These are phyloP conservation scores for Dalbergia cochinchinensis DNA, from an alignment of 306 rosid genomes.

Conservation along the genomic window DNA sequence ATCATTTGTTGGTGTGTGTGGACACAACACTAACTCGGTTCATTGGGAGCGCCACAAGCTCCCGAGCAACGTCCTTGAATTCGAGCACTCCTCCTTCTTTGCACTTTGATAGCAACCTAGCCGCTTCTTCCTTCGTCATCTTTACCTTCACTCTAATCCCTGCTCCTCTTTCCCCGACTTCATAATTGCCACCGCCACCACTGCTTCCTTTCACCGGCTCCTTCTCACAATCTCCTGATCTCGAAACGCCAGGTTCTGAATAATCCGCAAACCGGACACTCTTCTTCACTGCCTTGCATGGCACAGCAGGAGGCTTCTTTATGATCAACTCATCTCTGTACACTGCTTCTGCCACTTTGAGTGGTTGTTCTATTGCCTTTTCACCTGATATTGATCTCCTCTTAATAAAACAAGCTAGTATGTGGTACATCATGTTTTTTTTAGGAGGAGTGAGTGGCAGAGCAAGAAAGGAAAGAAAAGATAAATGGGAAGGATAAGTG, in stretches of 20 bases:
- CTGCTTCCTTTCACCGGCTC: neutral
- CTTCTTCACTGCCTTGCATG: conserved; percentile 39
- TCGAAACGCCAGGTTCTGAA: conserved; percentile 43
- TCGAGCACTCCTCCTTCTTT: conserved; percentile 67
- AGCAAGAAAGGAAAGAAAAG: neutral
- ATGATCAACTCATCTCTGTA: conserved; percentile 62
- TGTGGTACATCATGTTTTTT: conserved; percentile 45
- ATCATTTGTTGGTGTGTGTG: neutral
- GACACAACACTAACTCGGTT: conserved; percentile 46
- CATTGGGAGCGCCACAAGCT: conserved; percentile 49
- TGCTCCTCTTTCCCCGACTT: neutral
- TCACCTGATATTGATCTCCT: neutral
- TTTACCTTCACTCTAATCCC: conserved; percentile 66
- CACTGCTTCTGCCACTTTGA: conserved; percentile 29
- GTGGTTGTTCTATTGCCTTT: conserved; percentile 15
- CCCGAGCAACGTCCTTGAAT: conserved; percentile 60
- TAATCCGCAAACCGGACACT: conserved; percentile 42
- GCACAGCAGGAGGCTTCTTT: conserved; percentile 3
- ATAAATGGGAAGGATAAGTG: neutral
- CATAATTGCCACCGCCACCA: too few species aligned
- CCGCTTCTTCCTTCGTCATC: conserved; percentile 81
- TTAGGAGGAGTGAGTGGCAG: neutral
- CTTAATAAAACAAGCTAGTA: conserved; percentile 36
- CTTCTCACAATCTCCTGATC: conserved; percentile 40
- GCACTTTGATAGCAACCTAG: conserved; percentile 62